Conservation (phyloP, 176 grass and related monocot genomes). For the Carex littledalei region DNA sequence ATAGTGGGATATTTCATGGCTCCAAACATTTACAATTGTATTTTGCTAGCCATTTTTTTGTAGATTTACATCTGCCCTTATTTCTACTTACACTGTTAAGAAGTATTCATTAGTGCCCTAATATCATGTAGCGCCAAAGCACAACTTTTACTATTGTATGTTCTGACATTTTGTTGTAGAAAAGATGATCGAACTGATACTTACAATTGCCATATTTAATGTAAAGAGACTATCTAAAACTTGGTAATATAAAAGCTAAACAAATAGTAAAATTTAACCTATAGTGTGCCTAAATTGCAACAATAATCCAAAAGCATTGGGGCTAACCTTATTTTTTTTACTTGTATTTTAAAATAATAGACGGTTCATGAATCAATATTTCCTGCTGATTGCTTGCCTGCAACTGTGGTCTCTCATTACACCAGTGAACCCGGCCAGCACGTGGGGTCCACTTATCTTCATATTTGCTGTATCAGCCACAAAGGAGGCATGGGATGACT, state of each 20-base stretch:
- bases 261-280: neutral
- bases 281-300: constrained; percentile 1
- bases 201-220: neutral
- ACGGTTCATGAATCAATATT: constrained; percentile 99
- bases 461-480: constrained; percentile 89
- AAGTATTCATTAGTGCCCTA: neutral
- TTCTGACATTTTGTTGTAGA: neutral
- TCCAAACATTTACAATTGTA: neutral
- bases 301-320: neutral
- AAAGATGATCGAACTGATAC: neutral
- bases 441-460: constrained; percentile 90
- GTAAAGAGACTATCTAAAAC: neutral
- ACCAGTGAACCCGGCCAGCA: constrained; percentile 95
- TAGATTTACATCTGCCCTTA: neutral
- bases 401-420: constrained; percentile 96
- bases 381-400: constrained; percentile 86
- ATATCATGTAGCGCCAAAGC: neutral
- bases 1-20: neutral
- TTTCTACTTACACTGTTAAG: neutral
- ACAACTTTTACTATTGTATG: neutral
- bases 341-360: constrained; percentile 45
- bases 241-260: neutral
- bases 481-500: constrained; percentile 99
- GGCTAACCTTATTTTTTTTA: constrained; percentile 1
- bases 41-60: neutral